These are phyloP conservation scores for Trichothecium roseum DNA, from an alignment of 2,329 filamentous ascomycete species.

Conservation along the genomic window DNA sequence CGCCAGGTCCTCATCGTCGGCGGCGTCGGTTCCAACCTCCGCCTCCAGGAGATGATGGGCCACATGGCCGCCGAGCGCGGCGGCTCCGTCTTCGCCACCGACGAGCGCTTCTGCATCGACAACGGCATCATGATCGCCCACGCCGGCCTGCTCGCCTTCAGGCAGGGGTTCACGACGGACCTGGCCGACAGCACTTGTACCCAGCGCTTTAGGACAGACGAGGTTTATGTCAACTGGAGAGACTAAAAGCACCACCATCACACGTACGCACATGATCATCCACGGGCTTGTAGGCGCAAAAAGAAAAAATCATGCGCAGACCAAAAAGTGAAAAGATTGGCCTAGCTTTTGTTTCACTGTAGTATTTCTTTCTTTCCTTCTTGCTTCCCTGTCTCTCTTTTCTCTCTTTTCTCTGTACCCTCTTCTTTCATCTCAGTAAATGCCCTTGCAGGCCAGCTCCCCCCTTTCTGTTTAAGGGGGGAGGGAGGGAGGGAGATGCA, in stretches of 20 bases:
- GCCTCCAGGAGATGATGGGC: slow-evolving; percentile 97
- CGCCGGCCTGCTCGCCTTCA: slow-evolving; percentile 76
- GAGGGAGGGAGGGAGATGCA: no score
- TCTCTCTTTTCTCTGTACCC: no score
- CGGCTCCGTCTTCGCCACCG: slow-evolving; percentile 86
- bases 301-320: no score
- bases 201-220: slow-evolving; percentile 73
- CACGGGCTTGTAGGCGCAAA: no score
- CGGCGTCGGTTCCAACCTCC: slow-evolving; percentile 89
- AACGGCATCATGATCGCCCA: slow-evolving; percentile 99
- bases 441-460: no score
- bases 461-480: no score
- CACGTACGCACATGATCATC: background rate
- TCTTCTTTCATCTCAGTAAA: no score
- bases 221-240: slow-evolving; percentile 72
- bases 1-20: slow-evolving; percentile 89
- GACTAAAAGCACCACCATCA: slow-evolving; percentile 28
- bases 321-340: no score
- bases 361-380: no score
- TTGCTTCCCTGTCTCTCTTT: no score
- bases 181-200: slow-evolving; percentile 78
- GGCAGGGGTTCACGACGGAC: slow-evolving; percentile 67
- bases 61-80: slow-evolving; percentile 83
- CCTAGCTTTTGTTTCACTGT: no score
- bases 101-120: slow-evolving; percentile 97